Evolutionary conservation across 2,329 filamentous ascomycete genomes (phyloP).

Genomic region (Fonsecaea pugnacius): DNA sequence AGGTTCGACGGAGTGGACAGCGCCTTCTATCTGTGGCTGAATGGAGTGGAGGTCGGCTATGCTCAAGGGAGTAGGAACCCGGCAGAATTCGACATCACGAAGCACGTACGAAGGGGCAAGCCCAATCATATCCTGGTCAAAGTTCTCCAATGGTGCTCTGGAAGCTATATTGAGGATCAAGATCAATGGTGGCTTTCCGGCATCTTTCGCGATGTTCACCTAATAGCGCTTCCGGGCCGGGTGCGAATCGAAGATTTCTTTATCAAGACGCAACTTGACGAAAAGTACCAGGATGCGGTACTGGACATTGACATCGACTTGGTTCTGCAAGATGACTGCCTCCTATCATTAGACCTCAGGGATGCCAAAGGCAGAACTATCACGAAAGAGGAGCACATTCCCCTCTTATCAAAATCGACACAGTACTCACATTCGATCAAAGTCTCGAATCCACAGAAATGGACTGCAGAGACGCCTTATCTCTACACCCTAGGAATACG

Average conservation of each 20-base stretch:
- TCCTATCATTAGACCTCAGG: constrained; percentile 10
- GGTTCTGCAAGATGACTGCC: constrained; percentile 42
- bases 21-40: constrained; percentile 72
- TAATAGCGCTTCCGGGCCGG: constrained; percentile 59
- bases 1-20: constrained; percentile 75
- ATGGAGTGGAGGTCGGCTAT: constrained; percentile 67
- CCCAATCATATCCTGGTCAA: constrained; percentile 64
- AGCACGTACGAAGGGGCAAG: constrained; percentile 50
- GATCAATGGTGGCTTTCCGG: constrained; percentile 70
- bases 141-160: constrained; percentile 74
- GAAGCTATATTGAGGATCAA: constrained; percentile 70
- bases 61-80: constrained; percentile 71
- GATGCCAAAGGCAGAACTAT: constrained; percentile 6
- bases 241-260: constrained; percentile 63
- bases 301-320: constrained; percentile 55
- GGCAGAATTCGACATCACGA: constrained; percentile 70
- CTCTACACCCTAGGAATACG: constrained; percentile 15
- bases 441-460: constrained; percentile 62
- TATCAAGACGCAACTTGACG: constrained; percentile 60
- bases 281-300: constrained; percentile 55
- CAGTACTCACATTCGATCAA: constrained; percentile 33
- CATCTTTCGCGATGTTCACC: constrained; percentile 69
- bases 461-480: constrained; percentile 65
- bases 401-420: constrained; percentile 8
- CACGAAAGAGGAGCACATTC: constrained; percentile 6